Conservation (phyloP, 805 yeast genomes). For the Kuraishia ogatae region DNA sequence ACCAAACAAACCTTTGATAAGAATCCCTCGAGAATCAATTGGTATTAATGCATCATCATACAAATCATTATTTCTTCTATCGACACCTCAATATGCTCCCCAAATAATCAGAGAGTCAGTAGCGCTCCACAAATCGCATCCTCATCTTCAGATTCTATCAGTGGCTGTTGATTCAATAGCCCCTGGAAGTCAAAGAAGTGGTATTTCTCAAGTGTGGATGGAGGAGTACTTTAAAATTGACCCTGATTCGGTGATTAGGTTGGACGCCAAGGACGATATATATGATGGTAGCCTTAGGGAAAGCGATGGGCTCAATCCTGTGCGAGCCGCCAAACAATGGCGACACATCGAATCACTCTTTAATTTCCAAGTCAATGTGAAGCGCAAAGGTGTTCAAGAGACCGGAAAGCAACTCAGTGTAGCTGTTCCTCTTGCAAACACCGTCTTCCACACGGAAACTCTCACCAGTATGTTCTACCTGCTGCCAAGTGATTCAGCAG, state of each 20-base stretch:
- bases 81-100: slow-evolving; percentile 21
- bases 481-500: background rate
- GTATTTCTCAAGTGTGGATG: slow-evolving; percentile 19
- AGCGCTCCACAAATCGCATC: slow-evolving; percentile 5
- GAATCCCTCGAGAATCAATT: background rate
- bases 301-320: background rate
- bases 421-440: slow-evolving; percentile 5
- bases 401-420: background rate
- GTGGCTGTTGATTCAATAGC: slow-evolving; percentile 20
- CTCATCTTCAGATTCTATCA: slow-evolving; percentile 11
- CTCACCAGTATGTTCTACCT: slow-evolving; percentile 1
- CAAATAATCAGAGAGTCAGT: slow-evolving; percentile 9
- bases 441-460: slow-evolving; percentile 2
- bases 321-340: background rate
- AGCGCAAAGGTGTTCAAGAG: background rate
- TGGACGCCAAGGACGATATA: background rate
- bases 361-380: background rate
- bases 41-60: background rate
- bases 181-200: slow-evolving; percentile 11
- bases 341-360: background rate
- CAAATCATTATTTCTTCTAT: slow-evolving; percentile 14
- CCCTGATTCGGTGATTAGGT: background rate
- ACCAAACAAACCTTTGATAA: background rate
- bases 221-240: background rate
- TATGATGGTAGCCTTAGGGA: background rate